These are phyloP conservation scores for Coniosporium apollinis DNA, from an alignment of 495 filamentous ascomycete genomes.

Conservation along the genomic window DNA sequence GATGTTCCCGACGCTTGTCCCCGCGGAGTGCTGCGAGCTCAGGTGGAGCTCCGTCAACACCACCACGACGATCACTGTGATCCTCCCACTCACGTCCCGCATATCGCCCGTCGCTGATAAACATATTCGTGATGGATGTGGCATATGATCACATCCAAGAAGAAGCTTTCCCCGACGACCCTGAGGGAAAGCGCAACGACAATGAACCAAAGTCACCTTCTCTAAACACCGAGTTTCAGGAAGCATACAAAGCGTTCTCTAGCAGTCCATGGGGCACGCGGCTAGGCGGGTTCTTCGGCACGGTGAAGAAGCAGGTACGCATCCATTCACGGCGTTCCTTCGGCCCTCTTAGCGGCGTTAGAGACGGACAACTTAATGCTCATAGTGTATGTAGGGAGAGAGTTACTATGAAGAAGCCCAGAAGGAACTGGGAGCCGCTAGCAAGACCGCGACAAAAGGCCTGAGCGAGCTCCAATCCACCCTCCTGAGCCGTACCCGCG, in stretches of 20 bases:
- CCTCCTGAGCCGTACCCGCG: constrained; percentile 10
- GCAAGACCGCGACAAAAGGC: constrained; percentile 71
- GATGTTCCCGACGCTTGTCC: no score
- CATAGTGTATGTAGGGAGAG: constrained; percentile 41
- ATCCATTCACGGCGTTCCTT: constrained; percentile 1
- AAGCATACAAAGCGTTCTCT: constrained; percentile 87
- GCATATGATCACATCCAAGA: constrained; percentile 96
- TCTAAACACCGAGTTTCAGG: constrained; percentile 78
- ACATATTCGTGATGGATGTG: constrained; percentile 70
- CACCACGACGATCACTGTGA: no score
- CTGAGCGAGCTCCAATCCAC: constrained; percentile 28
- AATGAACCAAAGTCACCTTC: constrained; percentile 35
- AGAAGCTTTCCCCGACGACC: constrained; percentile 48
- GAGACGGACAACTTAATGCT: constrained; percentile 1
- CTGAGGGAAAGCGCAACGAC: constrained; percentile 27
- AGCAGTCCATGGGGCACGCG: constrained; percentile 76
- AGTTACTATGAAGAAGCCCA: constrained; percentile 69
- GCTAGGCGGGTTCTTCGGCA: constrained; percentile 77
- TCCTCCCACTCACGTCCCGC: no score
- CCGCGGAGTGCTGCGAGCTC: no score
- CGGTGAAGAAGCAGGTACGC: constrained; percentile 67
- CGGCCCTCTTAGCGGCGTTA: not conserved
- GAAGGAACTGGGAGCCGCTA: constrained; percentile 62
- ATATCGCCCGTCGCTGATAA: no score
- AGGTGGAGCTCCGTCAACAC: no score